Base-by-base conservation (phyloP, 768 basidiomycete species). In the Chlorophyllum brunneum region DNA sequence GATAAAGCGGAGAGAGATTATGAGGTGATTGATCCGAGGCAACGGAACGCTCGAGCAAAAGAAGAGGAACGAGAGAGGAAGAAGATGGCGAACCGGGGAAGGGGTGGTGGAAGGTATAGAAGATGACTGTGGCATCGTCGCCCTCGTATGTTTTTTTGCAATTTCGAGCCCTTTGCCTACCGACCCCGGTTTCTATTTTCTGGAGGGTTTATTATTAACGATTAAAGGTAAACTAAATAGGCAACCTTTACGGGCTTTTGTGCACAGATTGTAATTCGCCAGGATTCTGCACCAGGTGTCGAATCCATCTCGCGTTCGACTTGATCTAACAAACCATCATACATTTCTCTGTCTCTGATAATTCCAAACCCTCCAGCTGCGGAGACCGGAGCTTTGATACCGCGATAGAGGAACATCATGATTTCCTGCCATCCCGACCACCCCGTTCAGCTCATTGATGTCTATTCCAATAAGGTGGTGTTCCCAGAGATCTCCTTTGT, bases 11-110 rank as follows among this genome's bases (percentile, higher is more conserved):
- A 91, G 64, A 69, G 88, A 48, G 91, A 93, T 52, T 92, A 92
- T 61, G 90, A 93, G 68, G 90, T 93, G 23, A 93, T 93, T 63
- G 91, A 93, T 63, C 90, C 91, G 0, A 70, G 91, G 54, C 78
- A 80, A 42, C 69, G 91, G 50, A 77, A 84, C 38, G 88, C 86
- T 20, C 70, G 80, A 42, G 91, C 91, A 22, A 81, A 75, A 60
- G 86, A 92, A 60, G 91, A 93, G 62, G 89, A 90, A 59, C 73
- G 75, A 58, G 86, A 88, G 54, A 72, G 83, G 60, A 88, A 83
- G 64, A 71, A 68, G 55, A 58, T 56, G 49, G 70, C 61, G 24
- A 54, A 61, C 36, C 71, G 68, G 55, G 66, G 63, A 13, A 70
- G 65, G 29, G 36, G 44, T 16, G 48, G 48, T 18, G 67, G 72